A percentile compares a stretch with the other conserved stretches of the same genome.
Evolutionary conservation across 1,284 basidiomycete genomes (phyloP).

Genomic region (Papiliotrema laurentii): DNA sequence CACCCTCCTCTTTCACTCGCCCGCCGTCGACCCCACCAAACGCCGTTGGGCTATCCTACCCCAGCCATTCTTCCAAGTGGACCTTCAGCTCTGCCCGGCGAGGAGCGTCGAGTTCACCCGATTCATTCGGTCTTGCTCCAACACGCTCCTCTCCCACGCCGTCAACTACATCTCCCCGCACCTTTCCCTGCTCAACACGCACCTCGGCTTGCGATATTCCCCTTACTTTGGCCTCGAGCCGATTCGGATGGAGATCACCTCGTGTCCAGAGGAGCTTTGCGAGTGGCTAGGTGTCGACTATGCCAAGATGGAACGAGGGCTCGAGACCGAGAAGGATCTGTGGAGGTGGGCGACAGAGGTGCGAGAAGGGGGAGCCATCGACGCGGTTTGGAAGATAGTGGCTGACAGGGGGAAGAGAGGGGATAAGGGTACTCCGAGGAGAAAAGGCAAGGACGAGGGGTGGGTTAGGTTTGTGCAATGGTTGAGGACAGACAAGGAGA

Average conservation of each 20-base stretch:
- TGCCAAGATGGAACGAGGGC: constrained; percentile 11
- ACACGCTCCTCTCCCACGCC: constrained; percentile 14
- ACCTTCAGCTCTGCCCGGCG: constrained; percentile 23
- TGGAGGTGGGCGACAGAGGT: constrained; percentile 23
- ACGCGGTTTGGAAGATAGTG: constrained; percentile 2
- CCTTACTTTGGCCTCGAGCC: constrained; percentile 20
- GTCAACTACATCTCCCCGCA: constrained; percentile 8
- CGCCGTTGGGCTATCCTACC: no score
- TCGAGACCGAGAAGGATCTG: constrained; percentile 16
- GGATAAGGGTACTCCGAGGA: constrained; percentile 2
- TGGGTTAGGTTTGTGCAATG: background rate
- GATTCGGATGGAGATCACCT: constrained; percentile 23
- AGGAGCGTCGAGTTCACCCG: constrained; percentile 10
- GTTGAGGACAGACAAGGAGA: background rate
- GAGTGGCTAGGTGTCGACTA: constrained; percentile 30
- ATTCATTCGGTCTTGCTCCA: constrained; percentile 16
- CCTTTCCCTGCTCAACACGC: constrained; percentile 10
- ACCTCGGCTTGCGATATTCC: constrained; percentile 19
- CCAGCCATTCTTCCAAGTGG: constrained; percentile 34
- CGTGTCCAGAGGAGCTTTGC: constrained; percentile 19
- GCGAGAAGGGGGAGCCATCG: background rate
- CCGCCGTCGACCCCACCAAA: no score
- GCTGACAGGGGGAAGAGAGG: background rate
- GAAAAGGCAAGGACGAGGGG: background rate
- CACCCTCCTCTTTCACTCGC: no score